Conservation (phyloP, 176 grass and related monocot genomes). For the Triticum turgidum region DNA sequence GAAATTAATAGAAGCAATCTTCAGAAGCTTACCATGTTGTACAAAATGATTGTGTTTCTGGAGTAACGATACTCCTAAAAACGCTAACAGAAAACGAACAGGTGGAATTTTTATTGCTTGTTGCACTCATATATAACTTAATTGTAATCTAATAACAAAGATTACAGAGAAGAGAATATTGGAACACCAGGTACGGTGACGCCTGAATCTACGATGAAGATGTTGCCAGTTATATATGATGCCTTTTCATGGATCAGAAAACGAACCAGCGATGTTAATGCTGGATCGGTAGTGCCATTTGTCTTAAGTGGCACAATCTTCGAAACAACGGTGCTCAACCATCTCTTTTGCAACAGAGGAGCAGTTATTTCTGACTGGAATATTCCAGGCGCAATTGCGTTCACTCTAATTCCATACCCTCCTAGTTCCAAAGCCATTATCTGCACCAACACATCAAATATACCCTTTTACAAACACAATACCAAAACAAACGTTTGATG, state of each 20-base stretch:
- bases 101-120: background rate
- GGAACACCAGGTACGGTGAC: conserved; percentile 67
- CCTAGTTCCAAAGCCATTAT: conserved; percentile 89
- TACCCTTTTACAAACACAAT: background rate
- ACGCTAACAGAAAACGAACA: background rate
- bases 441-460: conserved; percentile 30
- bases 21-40: background rate
- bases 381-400: conserved; percentile 73
- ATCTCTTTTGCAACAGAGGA: conserved; percentile 61
- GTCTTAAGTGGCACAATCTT: conserved; percentile 65
- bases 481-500: background rate
- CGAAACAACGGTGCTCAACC: conserved; percentile 56
- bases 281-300: conserved; percentile 62
- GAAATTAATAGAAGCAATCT: background rate
- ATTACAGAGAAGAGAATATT: conserved; percentile 81
- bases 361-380: conserved; percentile 85
- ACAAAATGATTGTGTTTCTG: background rate
- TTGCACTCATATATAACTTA: background rate
- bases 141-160: background rate
- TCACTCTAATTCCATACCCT: conserved; percentile 68
- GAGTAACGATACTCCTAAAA: background rate
- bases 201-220: conserved; percentile 73
- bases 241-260: conserved; percentile 72
- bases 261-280: conserved; percentile 68
- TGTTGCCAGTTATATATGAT: conserved; percentile 79